phyloP scores from a whole-genome alignment of 2,329 filamentous ascomycete genomes.

The Decorospora gaudefroyi region DNA sequence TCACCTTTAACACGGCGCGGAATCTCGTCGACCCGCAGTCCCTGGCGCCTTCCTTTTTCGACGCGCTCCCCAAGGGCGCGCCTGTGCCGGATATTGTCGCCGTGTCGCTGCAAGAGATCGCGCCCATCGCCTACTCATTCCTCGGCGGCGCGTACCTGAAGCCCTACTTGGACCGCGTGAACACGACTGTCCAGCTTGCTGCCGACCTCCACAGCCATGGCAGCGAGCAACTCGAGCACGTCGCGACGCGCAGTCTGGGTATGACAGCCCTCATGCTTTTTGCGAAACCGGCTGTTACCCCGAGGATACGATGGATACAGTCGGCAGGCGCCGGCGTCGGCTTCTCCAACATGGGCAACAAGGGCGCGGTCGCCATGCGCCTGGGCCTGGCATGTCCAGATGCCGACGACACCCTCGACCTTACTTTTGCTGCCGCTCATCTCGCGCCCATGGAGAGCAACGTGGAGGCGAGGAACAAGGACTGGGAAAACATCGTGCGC shows the following conservation, averaged over 20 bases:
- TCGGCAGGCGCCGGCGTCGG: slow-evolving; percentile 86
- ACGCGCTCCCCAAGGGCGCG: slow-evolving; percentile 43
- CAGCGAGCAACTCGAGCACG: slow-evolving; percentile 65
- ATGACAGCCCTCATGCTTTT: slow-evolving; percentile 92
- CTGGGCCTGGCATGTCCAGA: slow-evolving; percentile 60
- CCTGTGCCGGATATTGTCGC: slow-evolving; percentile 70
- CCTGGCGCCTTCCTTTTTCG: slow-evolving; percentile 70
- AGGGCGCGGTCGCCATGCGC: slow-evolving; percentile 83
- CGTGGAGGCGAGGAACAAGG: slow-evolving; percentile 74
- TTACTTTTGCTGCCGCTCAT: slow-evolving; percentile 89
- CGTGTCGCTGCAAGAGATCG: slow-evolving; percentile 81
- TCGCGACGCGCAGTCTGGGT: slow-evolving; percentile 75
- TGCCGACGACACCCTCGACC: slow-evolving; percentile 57
- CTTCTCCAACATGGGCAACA: slow-evolving; percentile 87
- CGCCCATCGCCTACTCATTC: slow-evolving; percentile 81
- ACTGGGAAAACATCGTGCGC: slow-evolving; percentile 85
- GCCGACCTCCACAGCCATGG: slow-evolving; percentile 54
- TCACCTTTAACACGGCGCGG: slow-evolving; percentile 90
- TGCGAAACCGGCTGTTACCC: slow-evolving; percentile 63
- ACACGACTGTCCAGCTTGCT: slow-evolving; percentile 72
- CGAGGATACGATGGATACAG: slow-evolving; percentile 67
- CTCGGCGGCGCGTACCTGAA: slow-evolving; percentile 79
- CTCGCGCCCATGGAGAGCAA: slow-evolving; percentile 86
- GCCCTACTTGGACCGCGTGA: slow-evolving; percentile 74
- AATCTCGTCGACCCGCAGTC: slow-evolving; percentile 68